A percentile compares a stretch with the other conserved stretches of the same genome.
Conservation (phyloP, 257 asterid species). For the Fraxinus anomala region DNA sequence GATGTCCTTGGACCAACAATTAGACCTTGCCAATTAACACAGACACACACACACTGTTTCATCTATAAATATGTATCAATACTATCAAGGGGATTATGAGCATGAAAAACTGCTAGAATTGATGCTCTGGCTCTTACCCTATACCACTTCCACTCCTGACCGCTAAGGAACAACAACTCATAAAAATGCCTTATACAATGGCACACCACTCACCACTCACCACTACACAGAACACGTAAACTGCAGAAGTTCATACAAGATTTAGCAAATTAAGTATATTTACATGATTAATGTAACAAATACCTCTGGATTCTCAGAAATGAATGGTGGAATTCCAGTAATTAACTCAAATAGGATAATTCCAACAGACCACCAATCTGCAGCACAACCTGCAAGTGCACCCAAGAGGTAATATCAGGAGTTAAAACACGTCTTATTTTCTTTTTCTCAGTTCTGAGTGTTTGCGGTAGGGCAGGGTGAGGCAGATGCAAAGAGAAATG, state of each 20-base stretch:
- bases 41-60: not conserved
- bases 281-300: constrained; percentile 17
- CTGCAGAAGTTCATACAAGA: constrained; percentile 20
- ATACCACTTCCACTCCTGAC: constrained; percentile 3
- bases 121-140: not conserved
- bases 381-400: constrained; percentile 66
- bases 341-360: constrained; percentile 78
- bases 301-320: constrained; percentile 89
- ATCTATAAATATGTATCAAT: constrained; percentile 14
- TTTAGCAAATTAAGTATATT: constrained; percentile 25
- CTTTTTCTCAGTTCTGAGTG: not conserved
- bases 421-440: constrained; percentile 21
- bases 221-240: constrained; percentile 14
- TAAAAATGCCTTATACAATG: not conserved
- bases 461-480: constrained; percentile 7
- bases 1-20: not conserved
- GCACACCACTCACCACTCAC: constrained; percentile 6
- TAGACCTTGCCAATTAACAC: not conserved
- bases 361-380: constrained; percentile 99
- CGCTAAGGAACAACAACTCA: constrained; percentile 12
- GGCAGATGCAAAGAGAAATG: constrained; percentile 32
- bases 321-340: constrained; percentile 82
- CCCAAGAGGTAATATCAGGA: constrained; percentile 34
- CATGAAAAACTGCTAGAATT: not conserved
- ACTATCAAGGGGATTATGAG: not conserved